phyloP scores from a whole-genome alignment of 2,329 filamentous ascomycete species.

The Arthroderma sp. region DNA sequence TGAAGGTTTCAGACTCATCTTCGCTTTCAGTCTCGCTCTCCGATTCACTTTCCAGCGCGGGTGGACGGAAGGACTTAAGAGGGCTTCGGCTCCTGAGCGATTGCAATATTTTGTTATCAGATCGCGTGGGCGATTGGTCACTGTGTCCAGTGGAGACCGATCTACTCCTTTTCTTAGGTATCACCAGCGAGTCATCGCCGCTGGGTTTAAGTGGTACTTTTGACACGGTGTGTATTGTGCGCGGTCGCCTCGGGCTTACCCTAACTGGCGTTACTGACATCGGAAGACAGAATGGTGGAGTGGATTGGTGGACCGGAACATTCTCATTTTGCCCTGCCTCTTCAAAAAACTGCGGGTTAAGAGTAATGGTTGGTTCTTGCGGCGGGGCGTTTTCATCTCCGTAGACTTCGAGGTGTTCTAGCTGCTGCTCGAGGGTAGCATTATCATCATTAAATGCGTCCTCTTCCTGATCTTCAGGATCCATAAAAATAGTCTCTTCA shows the following conservation, averaged over 20 bases:
- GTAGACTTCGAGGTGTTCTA: slow-evolving; percentile 2
- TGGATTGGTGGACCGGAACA: slow-evolving; percentile 13
- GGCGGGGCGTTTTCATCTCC: slow-evolving; percentile 48
- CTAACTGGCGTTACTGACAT: slow-evolving; percentile 46
- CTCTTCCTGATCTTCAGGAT: too few relatives aligned
- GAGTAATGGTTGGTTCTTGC: slow-evolving; percentile 11
- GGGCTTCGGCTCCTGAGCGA: slow-evolving; percentile 14
- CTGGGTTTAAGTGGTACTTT: slow-evolving; percentile 64
- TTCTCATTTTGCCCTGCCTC: slow-evolving; percentile 13
- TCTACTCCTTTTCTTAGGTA: slow-evolving; percentile 35
- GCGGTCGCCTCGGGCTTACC: slow-evolving; percentile 30
- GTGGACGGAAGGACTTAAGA: slow-evolving; percentile 5
- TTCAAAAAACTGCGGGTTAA: slow-evolving; percentile 12
- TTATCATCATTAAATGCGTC: too few relatives aligned
- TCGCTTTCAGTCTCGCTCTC: background rate
- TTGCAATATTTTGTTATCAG: slow-evolving; percentile 13
- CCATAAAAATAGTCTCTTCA: too few relatives aligned
- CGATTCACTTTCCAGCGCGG: background rate
- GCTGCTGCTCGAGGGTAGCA: background rate
- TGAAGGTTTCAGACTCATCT: slow-evolving; percentile 3
- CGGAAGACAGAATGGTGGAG: slow-evolving; percentile 6
- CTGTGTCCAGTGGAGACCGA: slow-evolving; percentile 38
- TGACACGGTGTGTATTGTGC: slow-evolving; percentile 57
- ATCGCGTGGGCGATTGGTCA: slow-evolving; percentile 19
- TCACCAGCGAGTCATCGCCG: slow-evolving; percentile 35